Conservation (phyloP, 208 protist genomes). For the Novymonas esmeraldas region DNA sequence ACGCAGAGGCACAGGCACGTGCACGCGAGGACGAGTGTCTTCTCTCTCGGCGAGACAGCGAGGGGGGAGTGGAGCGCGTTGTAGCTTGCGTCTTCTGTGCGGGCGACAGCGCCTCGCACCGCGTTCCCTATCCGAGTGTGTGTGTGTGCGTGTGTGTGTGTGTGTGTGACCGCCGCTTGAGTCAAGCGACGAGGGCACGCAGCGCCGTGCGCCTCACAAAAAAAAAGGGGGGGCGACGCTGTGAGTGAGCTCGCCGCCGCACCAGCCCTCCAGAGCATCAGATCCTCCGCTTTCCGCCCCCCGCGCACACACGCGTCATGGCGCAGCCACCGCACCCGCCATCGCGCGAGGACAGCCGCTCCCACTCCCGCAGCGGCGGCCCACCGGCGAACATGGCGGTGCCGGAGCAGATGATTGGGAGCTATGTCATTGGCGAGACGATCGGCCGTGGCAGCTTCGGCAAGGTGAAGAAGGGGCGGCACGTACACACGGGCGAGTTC, state of each 20-base stretch:
- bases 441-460: conserved; percentile 99
- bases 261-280: not conserved
- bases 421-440: conserved; percentile 98
- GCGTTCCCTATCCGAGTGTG: not conserved
- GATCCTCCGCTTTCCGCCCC: not conserved
- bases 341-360: conserved; percentile 18
- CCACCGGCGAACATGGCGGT: conserved; percentile 5
- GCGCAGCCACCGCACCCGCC: conserved; percentile 22
- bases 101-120: no score
- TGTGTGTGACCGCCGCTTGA: no score
- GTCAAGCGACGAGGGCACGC: no score
- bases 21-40: no score
- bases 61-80: no score
- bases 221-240: no score
- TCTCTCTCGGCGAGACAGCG: no score
- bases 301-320: conserved; percentile 2
- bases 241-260: not conserved
- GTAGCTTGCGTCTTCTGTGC: no score
- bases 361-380: conserved; percentile 14
- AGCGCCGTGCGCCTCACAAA: no score
- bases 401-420: conserved; percentile 91
- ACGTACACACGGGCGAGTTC: conserved; percentile 95
- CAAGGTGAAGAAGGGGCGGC: conserved; percentile 98
- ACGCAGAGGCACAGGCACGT: not conserved
- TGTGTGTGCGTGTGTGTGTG: not conserved